A percentile compares a stretch with the other conserved stretches of the same genome.
These are phyloP conservation scores for Pyricularia pennisetigena DNA, from an alignment of 2,329 filamentous ascomycete genomes.

Conservation along the genomic window DNA sequence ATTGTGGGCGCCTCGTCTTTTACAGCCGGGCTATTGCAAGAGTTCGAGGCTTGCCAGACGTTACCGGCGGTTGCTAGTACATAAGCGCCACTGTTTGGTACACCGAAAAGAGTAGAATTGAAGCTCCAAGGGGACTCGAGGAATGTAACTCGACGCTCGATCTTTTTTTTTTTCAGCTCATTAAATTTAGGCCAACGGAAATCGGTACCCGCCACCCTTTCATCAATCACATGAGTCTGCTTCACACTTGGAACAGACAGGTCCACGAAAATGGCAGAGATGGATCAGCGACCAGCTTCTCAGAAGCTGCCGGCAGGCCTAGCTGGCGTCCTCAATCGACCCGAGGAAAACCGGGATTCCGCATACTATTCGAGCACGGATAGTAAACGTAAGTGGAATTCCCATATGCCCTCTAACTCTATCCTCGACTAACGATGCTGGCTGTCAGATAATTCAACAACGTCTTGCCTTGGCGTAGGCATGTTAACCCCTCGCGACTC, in stretches of 20 bases:
- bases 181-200: neutral
- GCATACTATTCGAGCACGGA: slow-evolving; percentile 41
- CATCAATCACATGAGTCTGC: neutral
- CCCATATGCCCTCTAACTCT: neutral
- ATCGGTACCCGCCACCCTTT: neutral
- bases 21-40: neutral
- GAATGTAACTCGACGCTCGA: neutral
- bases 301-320: slow-evolving; percentile 38
- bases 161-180: neutral
- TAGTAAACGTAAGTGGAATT: slow-evolving; percentile 37
- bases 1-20: neutral
- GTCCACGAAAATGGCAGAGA: slow-evolving; percentile 10
- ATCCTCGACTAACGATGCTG: neutral
- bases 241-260: neutral
- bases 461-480: slow-evolving; percentile 30
- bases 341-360: slow-evolving; percentile 40
- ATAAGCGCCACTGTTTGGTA: neutral
- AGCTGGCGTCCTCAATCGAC: slow-evolving; percentile 39
- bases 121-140: neutral
- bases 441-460: slow-evolving; percentile 32
- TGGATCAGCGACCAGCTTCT: slow-evolving; percentile 28
- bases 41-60: neutral
- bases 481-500: slow-evolving; percentile 22
- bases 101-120: neutral
- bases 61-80: neutral